A percentile compares a stretch with the other conserved stretches of the same genome.
These are phyloP conservation scores for Penicillium psychrosexuale DNA, from an alignment of 2,329 filamentous ascomycete genomes.

Conservation along the genomic window DNA sequence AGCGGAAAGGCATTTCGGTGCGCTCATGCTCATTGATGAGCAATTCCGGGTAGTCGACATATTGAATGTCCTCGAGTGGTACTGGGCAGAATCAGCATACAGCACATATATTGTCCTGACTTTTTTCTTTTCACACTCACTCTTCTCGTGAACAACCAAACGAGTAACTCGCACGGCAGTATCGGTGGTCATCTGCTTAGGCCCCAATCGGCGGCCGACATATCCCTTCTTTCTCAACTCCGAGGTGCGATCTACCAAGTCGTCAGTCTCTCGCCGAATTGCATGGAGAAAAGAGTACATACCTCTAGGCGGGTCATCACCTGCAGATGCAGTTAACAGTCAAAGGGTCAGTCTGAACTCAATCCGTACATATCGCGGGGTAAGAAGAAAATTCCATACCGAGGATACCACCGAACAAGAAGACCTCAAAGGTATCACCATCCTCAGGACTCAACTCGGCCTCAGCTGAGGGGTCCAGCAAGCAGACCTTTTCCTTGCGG, in stretches of 20 bases:
- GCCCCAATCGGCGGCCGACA: constrained; percentile 77
- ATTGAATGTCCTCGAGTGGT: constrained; percentile 72
- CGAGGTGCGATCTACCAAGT: constrained; percentile 75
- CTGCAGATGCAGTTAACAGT: constrained; percentile 45
- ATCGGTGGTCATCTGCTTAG: constrained; percentile 97
- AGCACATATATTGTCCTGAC: background rate
- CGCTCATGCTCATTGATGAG: constrained; percentile 88
- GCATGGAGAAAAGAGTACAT: constrained; percentile 32
- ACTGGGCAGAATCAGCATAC: constrained; percentile 48
- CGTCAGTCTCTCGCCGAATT: constrained; percentile 8
- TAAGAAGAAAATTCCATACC: constrained; percentile 53
- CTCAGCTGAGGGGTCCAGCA: constrained; percentile 80
- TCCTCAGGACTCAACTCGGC: constrained; percentile 82
- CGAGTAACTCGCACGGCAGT: constrained; percentile 92
- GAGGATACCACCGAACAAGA: constrained; percentile 92
- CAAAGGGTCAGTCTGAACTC: background rate
- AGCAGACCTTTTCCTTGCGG: constrained; percentile 73
- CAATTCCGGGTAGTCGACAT: constrained; percentile 85
- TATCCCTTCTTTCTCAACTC: constrained; percentile 94
- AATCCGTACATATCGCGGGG: background rate
- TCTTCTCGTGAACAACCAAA: constrained; percentile 78
- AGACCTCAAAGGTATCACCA: constrained; percentile 78
- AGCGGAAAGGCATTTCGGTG: constrained; percentile 97
- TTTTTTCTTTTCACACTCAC: constrained; percentile 44
- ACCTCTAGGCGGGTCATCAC: constrained; percentile 92